Percentiles rank a stretch among this genome's conserved stretches.
These are phyloP conservation scores for Polyporus arcularius DNA, from an alignment of 768 basidiomycete species.

Conservation along the genomic window DNA sequence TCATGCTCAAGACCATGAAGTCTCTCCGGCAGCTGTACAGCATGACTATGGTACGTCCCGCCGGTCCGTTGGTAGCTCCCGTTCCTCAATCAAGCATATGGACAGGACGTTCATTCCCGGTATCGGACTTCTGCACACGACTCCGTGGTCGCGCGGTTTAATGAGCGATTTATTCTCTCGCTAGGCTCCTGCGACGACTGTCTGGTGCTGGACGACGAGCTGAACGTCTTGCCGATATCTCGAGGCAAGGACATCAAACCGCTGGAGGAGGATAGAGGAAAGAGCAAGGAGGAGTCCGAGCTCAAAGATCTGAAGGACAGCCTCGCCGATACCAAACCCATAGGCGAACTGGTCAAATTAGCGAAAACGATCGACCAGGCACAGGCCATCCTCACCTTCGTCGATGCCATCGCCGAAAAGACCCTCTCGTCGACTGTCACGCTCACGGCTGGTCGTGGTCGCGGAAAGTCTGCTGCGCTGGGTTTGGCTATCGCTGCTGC, in stretches of 20 bases:
- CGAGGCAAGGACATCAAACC: conserved; percentile 90
- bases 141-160: conserved; percentile 90
- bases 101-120: conserved; percentile 90
- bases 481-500: conserved; percentile 94
- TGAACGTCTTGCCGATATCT: conserved; percentile 96
- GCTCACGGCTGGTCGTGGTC: conserved; percentile 90
- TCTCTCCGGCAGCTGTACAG: conserved; percentile 90
- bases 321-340: conserved; percentile 79
- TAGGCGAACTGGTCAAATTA: conserved; percentile 87
- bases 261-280: conserved; percentile 51
- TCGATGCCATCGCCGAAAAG: conserved; percentile 92
- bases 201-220: conserved; percentile 93
- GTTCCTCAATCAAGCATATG: neutral
- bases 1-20: conserved; percentile 93
- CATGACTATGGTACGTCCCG: conserved; percentile 67
- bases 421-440: conserved; percentile 93
- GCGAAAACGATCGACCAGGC: conserved; percentile 95
- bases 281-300: conserved; percentile 57
- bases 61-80: neutral
- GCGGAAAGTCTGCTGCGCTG: conserved; percentile 96
- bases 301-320: conserved; percentile 78
- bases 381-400: conserved; percentile 90
- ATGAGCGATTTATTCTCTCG: conserved; percentile 98
- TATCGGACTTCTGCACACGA: conserved; percentile 93
- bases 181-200: conserved; percentile 92